A percentile compares a stretch with the other conserved stretches of the same genome.
phyloP scores from a whole-genome alignment of 2,329 filamentous ascomycete species.

The Apiospora phragmitis region DNA sequence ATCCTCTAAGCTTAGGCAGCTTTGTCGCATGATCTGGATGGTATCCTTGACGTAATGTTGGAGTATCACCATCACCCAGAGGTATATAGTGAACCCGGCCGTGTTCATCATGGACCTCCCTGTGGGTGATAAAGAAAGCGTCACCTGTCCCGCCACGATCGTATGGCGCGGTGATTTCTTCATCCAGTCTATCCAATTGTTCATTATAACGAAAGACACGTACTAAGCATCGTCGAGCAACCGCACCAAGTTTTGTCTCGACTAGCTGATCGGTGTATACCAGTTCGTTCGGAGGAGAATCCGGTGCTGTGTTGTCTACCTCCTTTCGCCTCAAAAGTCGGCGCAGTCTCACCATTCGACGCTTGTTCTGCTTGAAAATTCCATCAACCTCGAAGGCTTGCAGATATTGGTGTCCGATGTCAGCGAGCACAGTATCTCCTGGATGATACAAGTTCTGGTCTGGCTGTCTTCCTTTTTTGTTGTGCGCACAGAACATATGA shows the following conservation, averaged over 20 bases:
- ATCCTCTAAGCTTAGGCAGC: slow-evolving; percentile 49
- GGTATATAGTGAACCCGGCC: slow-evolving; percentile 31
- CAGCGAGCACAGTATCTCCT: slow-evolving; percentile 63
- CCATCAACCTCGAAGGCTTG: slow-evolving; percentile 63
- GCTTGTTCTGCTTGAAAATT: slow-evolving; percentile 27
- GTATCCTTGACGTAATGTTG: slow-evolving; percentile 54
- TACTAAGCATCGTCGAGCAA: slow-evolving; percentile 61
- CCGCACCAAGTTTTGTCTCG: slow-evolving; percentile 35
- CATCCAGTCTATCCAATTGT: slow-evolving; percentile 19
- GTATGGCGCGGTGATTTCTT: slow-evolving; percentile 63
- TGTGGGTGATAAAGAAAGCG: slow-evolving; percentile 62
- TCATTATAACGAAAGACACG: slow-evolving; percentile 46
- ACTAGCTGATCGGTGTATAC: slow-evolving; percentile 32
- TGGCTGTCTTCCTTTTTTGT: slow-evolving; percentile 13
- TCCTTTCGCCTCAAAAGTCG: slow-evolving; percentile 50
- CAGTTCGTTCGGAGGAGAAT: slow-evolving; percentile 52
- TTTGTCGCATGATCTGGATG: slow-evolving; percentile 38
- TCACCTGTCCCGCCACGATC: slow-evolving; percentile 64
- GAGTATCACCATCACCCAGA: slow-evolving; percentile 31
- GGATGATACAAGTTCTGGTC: slow-evolving; percentile 34
- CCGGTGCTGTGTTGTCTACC: slow-evolving; percentile 33
- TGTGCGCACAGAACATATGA: slow-evolving; percentile 54
- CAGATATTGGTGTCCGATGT: slow-evolving; percentile 37
- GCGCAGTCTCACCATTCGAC: slow-evolving; percentile 45
- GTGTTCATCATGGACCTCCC: slow-evolving; percentile 27